Conservation (phyloP, 2,329 filamentous ascomycete species). For the Cordyceps javanica region DNA sequence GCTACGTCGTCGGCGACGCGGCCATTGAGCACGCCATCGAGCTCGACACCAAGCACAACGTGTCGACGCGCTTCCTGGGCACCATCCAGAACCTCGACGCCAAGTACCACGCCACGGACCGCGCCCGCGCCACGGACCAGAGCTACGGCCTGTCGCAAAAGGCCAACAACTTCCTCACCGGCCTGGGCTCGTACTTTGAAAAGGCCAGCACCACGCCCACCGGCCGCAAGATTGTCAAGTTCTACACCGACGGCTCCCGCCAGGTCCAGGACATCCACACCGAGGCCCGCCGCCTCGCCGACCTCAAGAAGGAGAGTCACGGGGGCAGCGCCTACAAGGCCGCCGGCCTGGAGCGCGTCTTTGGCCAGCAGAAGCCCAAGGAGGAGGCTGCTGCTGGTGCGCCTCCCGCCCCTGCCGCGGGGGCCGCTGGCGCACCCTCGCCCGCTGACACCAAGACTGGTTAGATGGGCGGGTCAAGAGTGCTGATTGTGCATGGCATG, state of each 20-base stretch:
- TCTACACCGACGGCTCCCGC: conserved; percentile 79
- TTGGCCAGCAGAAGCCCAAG: conserved; percentile 46
- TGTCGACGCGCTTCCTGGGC: conserved; percentile 71
- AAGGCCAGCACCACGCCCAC: conserved; percentile 84
- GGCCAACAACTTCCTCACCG: conserved; percentile 57
- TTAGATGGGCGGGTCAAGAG: background rate
- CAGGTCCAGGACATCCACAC: conserved; percentile 91
- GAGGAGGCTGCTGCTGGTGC: conserved; percentile 30
- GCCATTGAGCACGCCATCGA: conserved; percentile 79
- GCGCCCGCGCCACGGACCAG: conserved; percentile 75
- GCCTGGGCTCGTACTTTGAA: conserved; percentile 85
- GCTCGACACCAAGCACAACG: conserved; percentile 83
- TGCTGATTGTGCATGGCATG: background rate
- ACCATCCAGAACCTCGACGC: conserved; percentile 72
- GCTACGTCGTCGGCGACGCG: conserved; percentile 71
- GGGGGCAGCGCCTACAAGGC: conserved; percentile 56
- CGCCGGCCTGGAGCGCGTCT: conserved; percentile 50
- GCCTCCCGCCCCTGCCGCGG: conserved; percentile 16
- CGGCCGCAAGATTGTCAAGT: conserved; percentile 78
- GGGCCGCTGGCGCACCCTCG: background rate
- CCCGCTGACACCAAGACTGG: conserved; percentile 14
- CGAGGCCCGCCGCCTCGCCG: conserved; percentile 81
- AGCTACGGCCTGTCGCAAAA: conserved; percentile 76
- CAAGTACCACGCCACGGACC: conserved; percentile 84
- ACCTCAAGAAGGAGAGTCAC: conserved; percentile 69